phyloP scores from a whole-genome alignment of 2,329 filamentous ascomycete genomes.

The Colletotrichum endophyticum region DNA sequence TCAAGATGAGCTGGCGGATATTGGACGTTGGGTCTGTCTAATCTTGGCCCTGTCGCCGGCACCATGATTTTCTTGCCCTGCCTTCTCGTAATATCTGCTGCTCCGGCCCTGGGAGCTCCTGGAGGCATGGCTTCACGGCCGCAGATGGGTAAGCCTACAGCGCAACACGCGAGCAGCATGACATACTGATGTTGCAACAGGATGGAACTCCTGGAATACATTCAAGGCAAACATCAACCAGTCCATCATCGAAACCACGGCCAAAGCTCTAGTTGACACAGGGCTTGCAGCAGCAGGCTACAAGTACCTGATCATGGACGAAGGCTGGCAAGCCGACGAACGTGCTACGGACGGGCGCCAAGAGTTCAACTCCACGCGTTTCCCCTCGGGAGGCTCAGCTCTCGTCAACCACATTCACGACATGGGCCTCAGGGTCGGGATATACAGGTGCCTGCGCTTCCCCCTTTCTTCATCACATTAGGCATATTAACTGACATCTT shows the following conservation, averaged over 20 bases:
- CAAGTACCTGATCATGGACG: constrained; percentile 13
- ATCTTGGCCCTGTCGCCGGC: neutral
- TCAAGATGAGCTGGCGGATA: neutral
- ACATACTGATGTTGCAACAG: neutral
- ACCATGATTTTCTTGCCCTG: neutral
- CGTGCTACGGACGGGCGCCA: neutral
- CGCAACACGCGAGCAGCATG: neutral
- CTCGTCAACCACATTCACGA: constrained; percentile 52
- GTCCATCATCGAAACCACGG: constrained; percentile 20
- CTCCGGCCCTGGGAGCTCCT: neutral
- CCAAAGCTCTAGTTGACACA: neutral
- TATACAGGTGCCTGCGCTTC: constrained; percentile 42
- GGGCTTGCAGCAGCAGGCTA: constrained; percentile 4
- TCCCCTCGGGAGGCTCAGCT: constrained; percentile 36
- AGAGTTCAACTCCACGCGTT: neutral
- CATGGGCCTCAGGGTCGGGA: constrained; percentile 55
- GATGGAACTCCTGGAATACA: constrained; percentile 18
- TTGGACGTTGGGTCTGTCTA: neutral
- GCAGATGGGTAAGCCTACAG: neutral
- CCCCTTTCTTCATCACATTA: neutral
- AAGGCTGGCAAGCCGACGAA: neutral
- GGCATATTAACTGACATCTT: neutral
- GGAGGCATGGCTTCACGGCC: neutral
- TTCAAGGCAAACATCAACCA: constrained; percentile 24
- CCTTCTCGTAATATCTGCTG: neutral